These are phyloP conservation scores for Orbilia oligospora DNA, from an alignment of 2,329 filamentous ascomycete genomes.

Conservation along the genomic window DNA sequence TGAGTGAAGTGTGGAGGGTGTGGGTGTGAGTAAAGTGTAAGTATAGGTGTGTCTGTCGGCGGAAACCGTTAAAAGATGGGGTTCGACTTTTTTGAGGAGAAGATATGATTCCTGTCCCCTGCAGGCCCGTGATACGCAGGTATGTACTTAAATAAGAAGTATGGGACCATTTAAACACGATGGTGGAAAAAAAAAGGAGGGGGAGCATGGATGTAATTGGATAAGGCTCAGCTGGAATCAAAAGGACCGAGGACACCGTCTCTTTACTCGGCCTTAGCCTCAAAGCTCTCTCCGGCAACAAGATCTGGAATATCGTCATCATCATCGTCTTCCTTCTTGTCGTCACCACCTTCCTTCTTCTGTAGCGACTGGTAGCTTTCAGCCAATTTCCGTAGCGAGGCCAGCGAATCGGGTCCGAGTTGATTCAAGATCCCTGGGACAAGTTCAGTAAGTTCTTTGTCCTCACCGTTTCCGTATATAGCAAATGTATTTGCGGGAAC, in stretches of 20 bases:
- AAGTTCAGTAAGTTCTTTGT: conserved; percentile 99
- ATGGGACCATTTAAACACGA: conserved; percentile 17
- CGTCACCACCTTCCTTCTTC: conserved; percentile 86
- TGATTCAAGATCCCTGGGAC: conserved; percentile 99
- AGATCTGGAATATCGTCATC: conserved; percentile 95
- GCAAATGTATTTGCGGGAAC: conserved; percentile 99
- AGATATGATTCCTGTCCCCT: conserved; percentile 5
- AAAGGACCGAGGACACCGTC: conserved; percentile 63
- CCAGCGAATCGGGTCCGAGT: conserved; percentile 97
- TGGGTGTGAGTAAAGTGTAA: background rate
- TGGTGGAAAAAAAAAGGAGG: background rate
- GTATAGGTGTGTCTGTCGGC: background rate
- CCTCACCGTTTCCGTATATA: conserved; percentile 98
- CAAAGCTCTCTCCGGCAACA: conserved; percentile 97
- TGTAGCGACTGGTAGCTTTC: conserved; percentile 99
- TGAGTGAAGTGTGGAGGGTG: background rate
- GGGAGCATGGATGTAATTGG: conserved; percentile 67
- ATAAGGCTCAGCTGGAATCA: conserved; percentile 67
- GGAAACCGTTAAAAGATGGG: background rate
- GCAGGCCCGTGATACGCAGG: background rate
- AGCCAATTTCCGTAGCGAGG: conserved; percentile 96
- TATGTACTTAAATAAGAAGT: conserved; percentile 6
- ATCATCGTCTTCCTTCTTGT: conserved; percentile 79
- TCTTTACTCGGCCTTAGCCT: conserved; percentile 92
- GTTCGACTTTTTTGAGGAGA: conserved; percentile 8